Evolutionary conservation across 2,329 filamentous ascomycete species (phyloP).

Genomic region (Penicillium sp.): DNA sequence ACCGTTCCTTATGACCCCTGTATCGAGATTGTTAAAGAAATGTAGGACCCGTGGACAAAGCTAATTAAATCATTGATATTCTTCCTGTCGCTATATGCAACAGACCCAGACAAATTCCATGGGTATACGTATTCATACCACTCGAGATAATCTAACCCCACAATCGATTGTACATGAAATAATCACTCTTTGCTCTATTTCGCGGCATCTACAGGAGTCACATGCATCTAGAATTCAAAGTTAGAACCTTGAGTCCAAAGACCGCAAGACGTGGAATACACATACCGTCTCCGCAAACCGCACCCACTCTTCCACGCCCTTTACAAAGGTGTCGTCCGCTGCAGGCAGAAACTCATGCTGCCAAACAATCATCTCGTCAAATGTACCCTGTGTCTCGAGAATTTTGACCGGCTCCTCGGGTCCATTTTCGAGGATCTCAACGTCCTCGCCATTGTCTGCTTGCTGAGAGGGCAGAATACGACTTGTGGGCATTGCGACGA

Average conservation of each 20-base stretch:
- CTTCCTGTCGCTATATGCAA: not conserved
- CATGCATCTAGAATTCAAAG: not conserved
- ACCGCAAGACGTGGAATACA: slow-evolving; percentile 2
- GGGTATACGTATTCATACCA: not conserved
- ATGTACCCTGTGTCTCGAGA: slow-evolving; percentile 65
- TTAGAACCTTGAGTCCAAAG: not conserved
- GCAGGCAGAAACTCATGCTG: slow-evolving; percentile 70
- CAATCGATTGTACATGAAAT: not conserved
- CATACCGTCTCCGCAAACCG: slow-evolving; percentile 68
- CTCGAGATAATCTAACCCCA: not conserved
- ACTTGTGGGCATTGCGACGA: slow-evolving; percentile 57
- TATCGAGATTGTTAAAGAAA: too few species aligned
- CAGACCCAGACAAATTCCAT: not conserved
- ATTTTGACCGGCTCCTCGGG: slow-evolving; percentile 54
- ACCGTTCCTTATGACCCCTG: too few species aligned
- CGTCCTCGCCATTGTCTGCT: slow-evolving; percentile 48
- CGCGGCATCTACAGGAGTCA: not conserved
- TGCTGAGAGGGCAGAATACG: slow-evolving; percentile 28
- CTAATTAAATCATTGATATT: not conserved
- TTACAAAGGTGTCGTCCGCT: slow-evolving; percentile 68
- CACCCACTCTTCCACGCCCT: slow-evolving; percentile 79
- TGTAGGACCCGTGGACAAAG: too few species aligned
- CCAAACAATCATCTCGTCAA: slow-evolving; percentile 81
- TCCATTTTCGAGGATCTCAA: slow-evolving; percentile 33
- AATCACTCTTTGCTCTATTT: not conserved